These are phyloP conservation scores for Blechomonas ayalai DNA, from an alignment of 208 protist genomes.

Conservation along the genomic window DNA sequence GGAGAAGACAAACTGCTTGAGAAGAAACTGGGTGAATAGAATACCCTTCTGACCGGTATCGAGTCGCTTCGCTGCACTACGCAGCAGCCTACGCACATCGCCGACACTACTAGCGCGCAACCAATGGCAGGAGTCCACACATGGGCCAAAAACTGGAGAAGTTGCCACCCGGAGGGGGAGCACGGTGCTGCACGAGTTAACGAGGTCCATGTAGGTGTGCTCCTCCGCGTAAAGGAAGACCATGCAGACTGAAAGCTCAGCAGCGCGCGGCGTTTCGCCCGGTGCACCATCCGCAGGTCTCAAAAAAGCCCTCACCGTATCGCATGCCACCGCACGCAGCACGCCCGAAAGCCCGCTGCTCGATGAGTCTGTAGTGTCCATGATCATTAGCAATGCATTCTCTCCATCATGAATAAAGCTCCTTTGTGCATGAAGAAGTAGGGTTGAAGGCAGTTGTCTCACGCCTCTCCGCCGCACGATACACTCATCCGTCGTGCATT, in stretches of 20 bases:
- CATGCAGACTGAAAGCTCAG: too few species aligned
- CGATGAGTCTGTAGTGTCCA: too few species aligned
- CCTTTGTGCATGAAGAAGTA: slow-evolving; percentile 10
- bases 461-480: slow-evolving; percentile 5
- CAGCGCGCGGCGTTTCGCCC: too few species aligned
- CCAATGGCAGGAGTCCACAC: slow-evolving; percentile 29
- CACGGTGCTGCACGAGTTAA: too few species aligned
- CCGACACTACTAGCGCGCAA: slow-evolving; percentile 18
- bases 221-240: too few species aligned
- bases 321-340: too few species aligned
- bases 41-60: slow-evolving; percentile 6
- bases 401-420: slow-evolving; percentile 22
- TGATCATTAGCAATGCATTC: slow-evolving; percentile 22
- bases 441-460: slow-evolving; percentile 12
- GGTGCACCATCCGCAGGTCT: too few species aligned
- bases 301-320: too few species aligned
- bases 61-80: not conserved
- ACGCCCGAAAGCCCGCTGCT: too few species aligned
- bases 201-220: too few species aligned
- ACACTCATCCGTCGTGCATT: slow-evolving; percentile 32
- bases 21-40: slow-evolving; percentile 22
- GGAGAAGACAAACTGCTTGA: slow-evolving; percentile 8
- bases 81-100: slow-evolving; percentile 1
- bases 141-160: slow-evolving; percentile 35
- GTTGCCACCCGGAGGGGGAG: slow-evolving; percentile 25